Percentiles rank a stretch among this genome's conserved stretches.
Conservation (phyloP, 2,329 filamentous ascomycete species). For the Peltaster fructicola region DNA sequence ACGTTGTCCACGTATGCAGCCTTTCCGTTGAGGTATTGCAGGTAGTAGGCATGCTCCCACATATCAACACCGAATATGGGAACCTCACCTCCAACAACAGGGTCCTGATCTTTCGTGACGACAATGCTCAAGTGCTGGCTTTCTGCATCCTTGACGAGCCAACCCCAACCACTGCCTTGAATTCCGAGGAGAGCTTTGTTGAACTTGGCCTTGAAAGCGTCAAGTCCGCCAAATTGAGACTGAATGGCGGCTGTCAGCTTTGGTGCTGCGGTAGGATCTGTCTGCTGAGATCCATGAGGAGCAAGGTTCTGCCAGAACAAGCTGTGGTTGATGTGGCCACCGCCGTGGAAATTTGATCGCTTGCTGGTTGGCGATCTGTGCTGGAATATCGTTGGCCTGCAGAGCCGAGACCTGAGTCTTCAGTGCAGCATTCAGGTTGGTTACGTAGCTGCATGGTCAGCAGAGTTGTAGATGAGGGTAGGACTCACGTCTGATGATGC, state of each 20-base stretch:
- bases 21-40: constrained; percentile 66
- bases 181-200: constrained; percentile 47
- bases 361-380: constrained; percentile 40
- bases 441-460: constrained; percentile 41
- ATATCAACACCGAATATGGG: constrained; percentile 69
- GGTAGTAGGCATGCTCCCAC: constrained; percentile 88
- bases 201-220: constrained; percentile 50
- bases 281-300: constrained; percentile 38
- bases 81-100: constrained; percentile 20
- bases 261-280: constrained; percentile 39
- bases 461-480: background rate
- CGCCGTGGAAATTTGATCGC: constrained; percentile 40
- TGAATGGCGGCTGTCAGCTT: constrained; percentile 43
- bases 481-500: constrained; percentile 62
- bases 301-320: constrained; percentile 77
- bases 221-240: constrained; percentile 49
- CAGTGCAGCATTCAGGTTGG: constrained; percentile 53
- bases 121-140: constrained; percentile 49
- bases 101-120: constrained; percentile 77
- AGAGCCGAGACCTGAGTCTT: constrained; percentile 40
- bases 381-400: constrained; percentile 26
- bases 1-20: constrained; percentile 58
- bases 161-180: constrained; percentile 78
- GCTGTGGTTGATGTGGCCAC: constrained; percentile 83
- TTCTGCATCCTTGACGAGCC: constrained; percentile 64